Evolutionary conservation across 1,284 basidiomycete species (phyloP).

Genomic region (Sanguinoderma infundibulare): DNA sequence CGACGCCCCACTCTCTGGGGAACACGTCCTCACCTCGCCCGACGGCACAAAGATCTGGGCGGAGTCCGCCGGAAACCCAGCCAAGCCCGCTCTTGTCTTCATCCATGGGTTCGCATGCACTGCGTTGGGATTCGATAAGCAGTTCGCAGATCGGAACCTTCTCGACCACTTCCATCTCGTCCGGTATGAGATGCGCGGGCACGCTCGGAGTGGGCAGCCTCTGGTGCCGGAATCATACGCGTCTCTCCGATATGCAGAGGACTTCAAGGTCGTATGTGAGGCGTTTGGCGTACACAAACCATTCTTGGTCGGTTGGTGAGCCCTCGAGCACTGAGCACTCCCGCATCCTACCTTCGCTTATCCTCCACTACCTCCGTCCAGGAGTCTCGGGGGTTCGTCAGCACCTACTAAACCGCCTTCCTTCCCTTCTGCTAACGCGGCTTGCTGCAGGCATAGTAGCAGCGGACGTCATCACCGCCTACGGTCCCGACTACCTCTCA

Average conservation of each 20-base stretch:
- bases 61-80: constrained; percentile 42
- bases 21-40: constrained; percentile 18
- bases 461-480: constrained; percentile 41
- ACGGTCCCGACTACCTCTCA: constrained; percentile 37
- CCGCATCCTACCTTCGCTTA: not conserved
- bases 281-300: constrained; percentile 36
- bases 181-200: constrained; percentile 38
- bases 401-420: too few relatives aligned
- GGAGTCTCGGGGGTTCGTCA: constrained; percentile 17
- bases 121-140: constrained; percentile 39
- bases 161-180: constrained; percentile 37
- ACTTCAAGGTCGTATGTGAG: constrained; percentile 37
- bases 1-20: not conserved
- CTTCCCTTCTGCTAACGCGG: not conserved
- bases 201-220: constrained; percentile 36
- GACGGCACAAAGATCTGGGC: constrained; percentile 36
- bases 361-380: not conserved
- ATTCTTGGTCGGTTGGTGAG: constrained; percentile 43
- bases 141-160: constrained; percentile 39
- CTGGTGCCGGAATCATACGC: constrained; percentile 28
- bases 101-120: constrained; percentile 43
- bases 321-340: not conserved
- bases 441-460: constrained; percentile 33
- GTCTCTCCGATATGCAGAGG: constrained; percentile 39
- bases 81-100: constrained; percentile 43